Conservation (phyloP, 345 rosid species). For the Lenwebbia sp. region DNA sequence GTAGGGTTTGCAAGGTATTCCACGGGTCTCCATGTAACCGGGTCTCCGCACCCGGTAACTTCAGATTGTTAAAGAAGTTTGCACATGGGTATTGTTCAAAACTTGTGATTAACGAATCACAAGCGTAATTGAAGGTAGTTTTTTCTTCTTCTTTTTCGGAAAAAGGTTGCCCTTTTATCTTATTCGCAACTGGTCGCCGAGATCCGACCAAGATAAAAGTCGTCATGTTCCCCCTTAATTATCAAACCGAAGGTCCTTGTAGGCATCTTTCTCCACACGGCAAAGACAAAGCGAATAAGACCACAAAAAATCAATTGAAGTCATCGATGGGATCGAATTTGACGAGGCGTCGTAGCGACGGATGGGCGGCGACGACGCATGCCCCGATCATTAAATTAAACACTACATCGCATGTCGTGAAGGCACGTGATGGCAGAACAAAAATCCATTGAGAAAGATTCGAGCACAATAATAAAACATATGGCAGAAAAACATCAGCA, state of each 20-base stretch:
- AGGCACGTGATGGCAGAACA: not conserved
- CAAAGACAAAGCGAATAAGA: not conserved
- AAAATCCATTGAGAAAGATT: not conserved
- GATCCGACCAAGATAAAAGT: not conserved
- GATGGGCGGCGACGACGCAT: not conserved
- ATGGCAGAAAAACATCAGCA: not conserved
- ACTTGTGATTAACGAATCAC: too few relatives aligned
- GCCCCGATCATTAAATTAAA: not conserved
- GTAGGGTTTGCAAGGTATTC: not conserved
- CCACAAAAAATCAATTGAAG: not conserved
- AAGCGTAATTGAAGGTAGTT: too few relatives aligned
- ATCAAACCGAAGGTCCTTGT: not conserved
- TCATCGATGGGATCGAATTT: not conserved
- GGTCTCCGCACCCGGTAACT: not conserved
- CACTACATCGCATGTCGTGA: not conserved
- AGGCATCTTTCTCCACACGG: not conserved
- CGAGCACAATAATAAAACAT: not conserved
- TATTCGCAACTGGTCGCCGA: not conserved
- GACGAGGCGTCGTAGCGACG: not conserved
- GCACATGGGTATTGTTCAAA: not conserved
- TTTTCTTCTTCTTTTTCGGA: too few relatives aligned
- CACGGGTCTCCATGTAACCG: fast-evolving
- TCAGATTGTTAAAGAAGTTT: not conserved
- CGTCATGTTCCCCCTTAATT: not conserved
- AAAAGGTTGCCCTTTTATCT: not conserved